Evolutionary conservation across 192 early-diverging fungal genomes (phyloP).

Genomic region (Obelidium mucronatum): DNA sequence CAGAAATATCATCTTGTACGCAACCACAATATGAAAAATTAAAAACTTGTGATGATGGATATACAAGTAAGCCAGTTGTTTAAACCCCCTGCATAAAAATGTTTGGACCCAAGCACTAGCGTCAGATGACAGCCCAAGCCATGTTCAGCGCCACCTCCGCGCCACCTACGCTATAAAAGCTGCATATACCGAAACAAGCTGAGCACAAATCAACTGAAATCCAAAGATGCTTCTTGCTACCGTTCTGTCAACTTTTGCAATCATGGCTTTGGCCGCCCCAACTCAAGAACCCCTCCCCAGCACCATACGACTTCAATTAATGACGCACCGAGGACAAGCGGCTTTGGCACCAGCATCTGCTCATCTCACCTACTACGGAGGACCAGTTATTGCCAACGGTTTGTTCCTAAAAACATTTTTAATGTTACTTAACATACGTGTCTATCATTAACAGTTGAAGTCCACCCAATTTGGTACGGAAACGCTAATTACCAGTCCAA

Average conservation of each 20-base stretch:
- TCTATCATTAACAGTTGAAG: constrained; percentile 15
- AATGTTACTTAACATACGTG: not conserved
- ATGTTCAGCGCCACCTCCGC: no score
- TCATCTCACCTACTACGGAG: constrained; percentile 37
- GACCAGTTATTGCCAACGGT: constrained; percentile 30
- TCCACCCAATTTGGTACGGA: constrained; percentile 35
- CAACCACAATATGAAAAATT: no score
- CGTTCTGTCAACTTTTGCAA: not conserved
- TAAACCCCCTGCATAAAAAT: no score
- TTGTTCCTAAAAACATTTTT: not conserved
- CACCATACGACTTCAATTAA: not conserved
- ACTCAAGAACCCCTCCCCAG: not conserved
- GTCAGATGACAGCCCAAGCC: no score
- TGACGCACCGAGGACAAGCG: not conserved
- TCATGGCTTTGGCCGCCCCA: not conserved
- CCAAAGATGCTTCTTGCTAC: not conserved
- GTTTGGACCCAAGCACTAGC: no score
- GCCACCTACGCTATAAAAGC: no score
- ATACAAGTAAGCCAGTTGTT: no score
- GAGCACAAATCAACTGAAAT: no score
- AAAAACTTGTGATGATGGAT: no score
- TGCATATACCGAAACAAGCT: no score
- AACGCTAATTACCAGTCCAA: constrained; percentile 5
- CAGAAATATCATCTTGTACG: no score
- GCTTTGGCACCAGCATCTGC: not conserved